Conservation (phyloP, 179 eudicot genomes). For the Beta lomatogona region DNA sequence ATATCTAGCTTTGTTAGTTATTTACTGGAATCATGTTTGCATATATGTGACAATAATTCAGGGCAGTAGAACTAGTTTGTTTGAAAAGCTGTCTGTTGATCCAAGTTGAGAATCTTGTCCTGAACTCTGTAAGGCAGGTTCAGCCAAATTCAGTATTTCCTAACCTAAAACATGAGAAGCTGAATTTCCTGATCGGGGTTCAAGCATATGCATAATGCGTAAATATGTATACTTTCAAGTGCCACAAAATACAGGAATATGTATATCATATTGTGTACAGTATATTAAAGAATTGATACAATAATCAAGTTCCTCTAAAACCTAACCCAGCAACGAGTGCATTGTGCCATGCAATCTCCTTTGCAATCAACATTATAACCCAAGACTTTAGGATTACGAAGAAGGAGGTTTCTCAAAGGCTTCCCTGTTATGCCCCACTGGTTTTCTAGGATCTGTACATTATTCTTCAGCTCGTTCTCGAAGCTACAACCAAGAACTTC, state of each 20-base stretch:
- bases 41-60: too few species aligned
- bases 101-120: too few species aligned
- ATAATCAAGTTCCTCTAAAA: constrained; percentile 47
- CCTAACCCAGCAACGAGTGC: constrained; percentile 97
- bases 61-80: too few species aligned
- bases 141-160: background rate
- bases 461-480: constrained; percentile 70
- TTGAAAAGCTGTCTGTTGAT: too few species aligned
- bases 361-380: constrained; percentile 93
- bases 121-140: too few species aligned
- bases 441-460: constrained; percentile 62
- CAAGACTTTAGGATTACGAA: constrained; percentile 82
- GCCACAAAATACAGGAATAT: background rate
- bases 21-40: too few species aligned
- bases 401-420: constrained; percentile 63
- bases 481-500: constrained; percentile 92
- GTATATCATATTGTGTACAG: background rate
- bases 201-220: background rate
- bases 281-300: background rate
- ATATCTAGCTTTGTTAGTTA: too few species aligned
- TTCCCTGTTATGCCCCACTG: constrained; percentile 89
- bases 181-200: background rate
- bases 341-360: constrained; percentile 95
- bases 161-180: background rate
- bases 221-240: background rate